Percentiles rank a stretch among this genome's conserved stretches.
These are phyloP conservation scores for Aspergillus melleus DNA, from an alignment of 2,329 filamentous ascomycete species.

Conservation along the genomic window DNA sequence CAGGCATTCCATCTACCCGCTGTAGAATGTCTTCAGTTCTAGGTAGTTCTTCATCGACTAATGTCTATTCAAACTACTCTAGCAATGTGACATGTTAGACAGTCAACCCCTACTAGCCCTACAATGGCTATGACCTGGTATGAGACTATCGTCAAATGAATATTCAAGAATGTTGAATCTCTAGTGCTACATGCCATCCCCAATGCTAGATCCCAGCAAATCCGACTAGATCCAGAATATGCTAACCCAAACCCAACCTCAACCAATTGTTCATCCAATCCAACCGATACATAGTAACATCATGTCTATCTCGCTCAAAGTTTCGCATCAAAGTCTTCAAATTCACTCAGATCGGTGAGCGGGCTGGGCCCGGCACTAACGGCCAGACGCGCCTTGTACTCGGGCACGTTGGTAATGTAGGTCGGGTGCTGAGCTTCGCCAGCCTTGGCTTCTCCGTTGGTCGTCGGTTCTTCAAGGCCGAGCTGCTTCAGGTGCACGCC, in stretches of 20 bases:
- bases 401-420: slow-evolving; percentile 74
- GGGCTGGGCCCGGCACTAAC: slow-evolving; percentile 72
- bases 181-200: background rate
- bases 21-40: no score
- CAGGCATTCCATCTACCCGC: no score
- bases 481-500: slow-evolving; percentile 45
- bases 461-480: slow-evolving; percentile 39
- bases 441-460: slow-evolving; percentile 34
- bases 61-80: no score
- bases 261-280: background rate
- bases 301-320: slow-evolving; percentile 51
- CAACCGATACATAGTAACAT: background rate
- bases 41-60: no score
- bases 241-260: background rate
- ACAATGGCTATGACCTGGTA: no score
- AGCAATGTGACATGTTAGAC: no score
- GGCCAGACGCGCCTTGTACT: slow-evolving; percentile 74
- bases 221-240: background rate
- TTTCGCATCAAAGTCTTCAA: slow-evolving; percentile 82
- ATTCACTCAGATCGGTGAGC: slow-evolving; percentile 74
- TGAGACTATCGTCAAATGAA: no score
- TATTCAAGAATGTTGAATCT: background rate
- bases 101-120: no score
- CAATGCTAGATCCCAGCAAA: background rate
- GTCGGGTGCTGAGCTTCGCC: slow-evolving; percentile 45